Base-by-base conservation (phyloP, 371 early-diverging fungal genomes). In the Nematocida sp. region DNA sequence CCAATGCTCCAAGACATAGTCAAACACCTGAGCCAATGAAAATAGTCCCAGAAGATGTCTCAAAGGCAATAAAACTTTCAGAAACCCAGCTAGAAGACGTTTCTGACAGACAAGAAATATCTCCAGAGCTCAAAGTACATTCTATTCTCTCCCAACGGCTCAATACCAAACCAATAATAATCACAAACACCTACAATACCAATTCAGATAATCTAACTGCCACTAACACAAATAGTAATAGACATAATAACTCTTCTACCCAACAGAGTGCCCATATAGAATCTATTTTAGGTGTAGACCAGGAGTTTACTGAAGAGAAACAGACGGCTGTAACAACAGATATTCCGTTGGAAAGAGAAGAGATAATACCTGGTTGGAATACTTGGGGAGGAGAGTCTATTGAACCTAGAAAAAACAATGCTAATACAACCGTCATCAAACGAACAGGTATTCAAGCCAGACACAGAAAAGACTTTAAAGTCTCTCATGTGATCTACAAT, bases 401-500 rank as follows among this genome's bases (percentile, higher is more conserved):
- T 27, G 77, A 78, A 38, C 58, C 74, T 17, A 63, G 35, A 45
- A 75, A 74, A 45, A 79, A 52, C 32, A 63, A 65, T 21, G 15
- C 17, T 17, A 83, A 83, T 49, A 79, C 77, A 37, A 63, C 66
- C n/a, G 46, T 34, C 43, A 49, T 64, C 3, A 38, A 38, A 2
- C 67, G 67, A 53, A 67, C 78, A 21, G 83, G 83, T 29, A 77
- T 83, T 29, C 57, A 61, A 38, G 35, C 60, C 17, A 37, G 62
- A 49, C 53, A 83, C 21, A 77, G 83, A 77, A 81, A 79, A 57
- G 83, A 83, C 60, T 81, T 76, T 58, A 45, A 38, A 21, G 41
- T 48, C n/a, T 60, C 62, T 7, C 78, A 83, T 63, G 78, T 83
- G 13, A 81, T 83, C 25, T 76, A 80, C 51, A 83, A 83, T 53